A percentile compares a stretch with the other conserved stretches of the same genome.
Conservation (phyloP, 1,284 basidiomycete genomes). For the Cutaneotrichosporon sp. region DNA sequence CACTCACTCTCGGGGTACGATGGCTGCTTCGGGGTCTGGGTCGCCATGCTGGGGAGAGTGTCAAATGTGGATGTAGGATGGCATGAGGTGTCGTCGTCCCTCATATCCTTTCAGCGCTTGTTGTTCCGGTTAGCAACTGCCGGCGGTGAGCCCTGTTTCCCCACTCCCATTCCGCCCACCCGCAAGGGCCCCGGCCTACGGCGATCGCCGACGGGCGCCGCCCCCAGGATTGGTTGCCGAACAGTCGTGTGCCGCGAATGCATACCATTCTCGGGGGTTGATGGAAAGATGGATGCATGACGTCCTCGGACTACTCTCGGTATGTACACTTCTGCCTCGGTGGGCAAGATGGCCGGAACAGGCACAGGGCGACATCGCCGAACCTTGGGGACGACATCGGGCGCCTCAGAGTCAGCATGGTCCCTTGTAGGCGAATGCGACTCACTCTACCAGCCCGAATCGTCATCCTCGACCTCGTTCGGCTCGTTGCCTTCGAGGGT, state of each 20-base stretch:
- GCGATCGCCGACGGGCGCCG: background rate
- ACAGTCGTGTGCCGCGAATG: too few relatives aligned
- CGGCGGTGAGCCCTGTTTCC: background rate
- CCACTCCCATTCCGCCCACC: background rate
- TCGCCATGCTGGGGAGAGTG: background rate
- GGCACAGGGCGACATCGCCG: too few relatives aligned
- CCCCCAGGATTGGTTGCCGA: too few relatives aligned
- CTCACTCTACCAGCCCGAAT: too few relatives aligned
- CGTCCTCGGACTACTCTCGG: too few relatives aligned
- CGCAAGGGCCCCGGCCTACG: background rate
- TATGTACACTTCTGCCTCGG: too few relatives aligned
- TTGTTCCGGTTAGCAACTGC: background rate
- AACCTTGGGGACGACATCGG: too few relatives aligned
- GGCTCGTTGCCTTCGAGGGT: too few relatives aligned
- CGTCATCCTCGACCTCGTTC: too few relatives aligned
- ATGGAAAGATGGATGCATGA: background rate
- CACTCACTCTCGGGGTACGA: constrained; percentile 16
- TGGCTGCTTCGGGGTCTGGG: constrained; percentile 2
- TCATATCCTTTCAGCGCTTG: background rate
- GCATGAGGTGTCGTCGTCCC: background rate
- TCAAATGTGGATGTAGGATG: background rate
- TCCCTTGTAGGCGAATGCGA: too few relatives aligned
- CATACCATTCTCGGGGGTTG: background rate
- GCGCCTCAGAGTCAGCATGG: too few relatives aligned
- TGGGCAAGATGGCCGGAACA: too few relatives aligned